phyloP scores from a whole-genome alignment of 805 yeast species.

The Lipomyces sp. region DNA sequence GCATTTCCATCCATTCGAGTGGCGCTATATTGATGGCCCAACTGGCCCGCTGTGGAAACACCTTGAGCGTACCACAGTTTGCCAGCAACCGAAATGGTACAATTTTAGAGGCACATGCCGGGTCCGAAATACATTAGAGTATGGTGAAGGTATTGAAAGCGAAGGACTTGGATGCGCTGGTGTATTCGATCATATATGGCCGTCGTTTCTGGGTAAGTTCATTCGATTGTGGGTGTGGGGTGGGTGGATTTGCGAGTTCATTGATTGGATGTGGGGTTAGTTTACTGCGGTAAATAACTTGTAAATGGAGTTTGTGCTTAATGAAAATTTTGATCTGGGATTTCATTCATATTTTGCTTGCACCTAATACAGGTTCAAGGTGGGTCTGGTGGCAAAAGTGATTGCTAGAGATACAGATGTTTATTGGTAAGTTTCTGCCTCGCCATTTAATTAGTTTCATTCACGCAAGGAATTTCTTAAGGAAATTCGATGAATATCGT shows the following conservation, averaged over 20 bases:
- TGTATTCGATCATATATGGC: constrained; percentile 58
- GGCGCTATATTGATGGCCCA: constrained; percentile 92
- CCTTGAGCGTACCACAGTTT: constrained; percentile 67
- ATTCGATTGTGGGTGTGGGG: constrained; percentile 46
- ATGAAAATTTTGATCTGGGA: neutral
- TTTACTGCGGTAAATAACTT: neutral
- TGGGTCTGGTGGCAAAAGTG: too few relatives aligned
- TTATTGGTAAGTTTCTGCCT: too few relatives aligned
- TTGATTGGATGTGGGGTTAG: constrained; percentile 42
- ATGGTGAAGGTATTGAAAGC: constrained; percentile 87
- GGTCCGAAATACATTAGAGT: constrained; percentile 69
- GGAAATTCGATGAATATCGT: too few relatives aligned
- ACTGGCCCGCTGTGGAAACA: constrained; percentile 85
- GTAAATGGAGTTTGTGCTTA: constrained; percentile 2
- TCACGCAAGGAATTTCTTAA: too few relatives aligned
- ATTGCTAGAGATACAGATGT: too few relatives aligned
- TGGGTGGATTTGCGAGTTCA: constrained; percentile 43
- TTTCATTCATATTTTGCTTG: neutral
- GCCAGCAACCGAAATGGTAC: constrained; percentile 93
- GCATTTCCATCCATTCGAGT: constrained; percentile 83
- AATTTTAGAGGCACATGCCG: constrained; percentile 84
- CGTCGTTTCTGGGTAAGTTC: constrained; percentile 55
- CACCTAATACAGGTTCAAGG: too few relatives aligned
- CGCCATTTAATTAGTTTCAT: too few relatives aligned
- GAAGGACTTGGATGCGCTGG: constrained; percentile 86